phyloP scores from a whole-genome alignment of 495 filamentous ascomycete species.

The Annulohypoxylon moriforme region DNA sequence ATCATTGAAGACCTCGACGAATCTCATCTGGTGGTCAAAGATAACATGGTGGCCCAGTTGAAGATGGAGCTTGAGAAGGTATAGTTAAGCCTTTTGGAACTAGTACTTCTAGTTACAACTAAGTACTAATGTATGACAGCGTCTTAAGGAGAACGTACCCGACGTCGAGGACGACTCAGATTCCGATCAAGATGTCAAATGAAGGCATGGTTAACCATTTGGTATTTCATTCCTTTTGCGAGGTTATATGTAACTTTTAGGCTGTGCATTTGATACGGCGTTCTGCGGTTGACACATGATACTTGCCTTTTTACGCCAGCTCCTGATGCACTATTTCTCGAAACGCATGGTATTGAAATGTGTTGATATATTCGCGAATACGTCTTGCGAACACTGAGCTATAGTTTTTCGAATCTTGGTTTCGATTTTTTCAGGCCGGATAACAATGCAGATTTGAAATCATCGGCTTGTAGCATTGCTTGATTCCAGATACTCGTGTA shows the following conservation, averaged over 20 bases:
- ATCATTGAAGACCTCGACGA: constrained; percentile 80
- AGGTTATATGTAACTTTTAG: not conserved
- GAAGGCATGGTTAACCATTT: not conserved
- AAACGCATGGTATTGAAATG: too few relatives aligned
- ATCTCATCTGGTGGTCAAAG: constrained; percentile 77
- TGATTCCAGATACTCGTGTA: constrained; percentile 92
- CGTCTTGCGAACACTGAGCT: constrained; percentile 26
- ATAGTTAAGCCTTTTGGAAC: constrained; percentile 14
- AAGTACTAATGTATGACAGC: constrained; percentile 36
- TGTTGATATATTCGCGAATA: constrained; percentile 13
- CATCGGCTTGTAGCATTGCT: constrained; percentile 81
- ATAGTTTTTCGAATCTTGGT: constrained; percentile 89
- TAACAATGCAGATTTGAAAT: constrained; percentile 78
- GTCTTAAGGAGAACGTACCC: constrained; percentile 58
- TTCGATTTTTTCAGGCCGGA: constrained; percentile 83
- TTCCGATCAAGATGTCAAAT: constrained; percentile 42
- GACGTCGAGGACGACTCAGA: constrained; percentile 56
- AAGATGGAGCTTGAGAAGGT: constrained; percentile 70
- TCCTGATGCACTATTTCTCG: too few relatives aligned
- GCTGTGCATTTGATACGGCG: not conserved
- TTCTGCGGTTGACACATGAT: not conserved
- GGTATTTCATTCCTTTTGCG: not conserved
- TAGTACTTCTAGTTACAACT: not conserved
- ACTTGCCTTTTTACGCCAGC: not conserved
- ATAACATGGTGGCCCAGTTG: constrained; percentile 71